These are phyloP conservation scores for Phlyctochytrium bullatum DNA, from an alignment of 192 early-diverging fungal genomes.

Conservation along the genomic window DNA sequence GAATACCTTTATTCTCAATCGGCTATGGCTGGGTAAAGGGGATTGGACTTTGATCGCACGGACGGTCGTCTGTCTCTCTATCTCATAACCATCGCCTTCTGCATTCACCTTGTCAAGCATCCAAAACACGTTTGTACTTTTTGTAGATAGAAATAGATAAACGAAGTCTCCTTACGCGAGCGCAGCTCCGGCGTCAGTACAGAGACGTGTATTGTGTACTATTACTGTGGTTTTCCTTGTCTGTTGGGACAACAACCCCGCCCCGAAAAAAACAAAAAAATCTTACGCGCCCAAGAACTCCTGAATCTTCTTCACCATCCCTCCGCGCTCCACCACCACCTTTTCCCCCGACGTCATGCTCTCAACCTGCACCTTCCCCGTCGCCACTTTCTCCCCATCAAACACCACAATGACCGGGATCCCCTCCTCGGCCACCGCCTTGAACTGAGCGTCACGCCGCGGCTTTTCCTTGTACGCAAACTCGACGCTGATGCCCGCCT, in stretches of 20 bases:
- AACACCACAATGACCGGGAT: slow-evolving; percentile 92
- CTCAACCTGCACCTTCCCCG: slow-evolving; percentile 83
- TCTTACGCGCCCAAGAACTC: slow-evolving; percentile 5
- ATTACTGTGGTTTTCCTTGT: too few relatives aligned
- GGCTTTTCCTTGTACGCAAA: slow-evolving; percentile 93
- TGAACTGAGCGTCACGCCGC: slow-evolving; percentile 73
- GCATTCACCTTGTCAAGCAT: too few relatives aligned
- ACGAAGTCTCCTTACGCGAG: too few relatives aligned
- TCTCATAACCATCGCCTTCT: too few relatives aligned
- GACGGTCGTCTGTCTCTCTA: too few relatives aligned
- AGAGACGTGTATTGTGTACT: too few relatives aligned
- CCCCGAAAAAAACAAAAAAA: background rate
- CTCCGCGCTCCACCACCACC: slow-evolving; percentile 12
- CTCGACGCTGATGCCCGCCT: slow-evolving; percentile 84
- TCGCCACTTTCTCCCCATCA: slow-evolving; percentile 75
- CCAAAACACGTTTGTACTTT: too few relatives aligned
- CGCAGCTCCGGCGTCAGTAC: too few relatives aligned
- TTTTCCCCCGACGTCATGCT: slow-evolving; percentile 23
- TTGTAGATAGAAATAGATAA: too few relatives aligned
- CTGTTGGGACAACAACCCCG: background rate
- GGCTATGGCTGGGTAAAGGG: background rate
- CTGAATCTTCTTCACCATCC: slow-evolving; percentile 23
- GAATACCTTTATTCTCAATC: background rate
- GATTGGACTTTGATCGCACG: too few relatives aligned
- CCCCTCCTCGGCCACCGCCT: slow-evolving; percentile 74